Conservation (phyloP, 2,329 filamentous ascomycete species). For the Exserohilum rostratum region DNA sequence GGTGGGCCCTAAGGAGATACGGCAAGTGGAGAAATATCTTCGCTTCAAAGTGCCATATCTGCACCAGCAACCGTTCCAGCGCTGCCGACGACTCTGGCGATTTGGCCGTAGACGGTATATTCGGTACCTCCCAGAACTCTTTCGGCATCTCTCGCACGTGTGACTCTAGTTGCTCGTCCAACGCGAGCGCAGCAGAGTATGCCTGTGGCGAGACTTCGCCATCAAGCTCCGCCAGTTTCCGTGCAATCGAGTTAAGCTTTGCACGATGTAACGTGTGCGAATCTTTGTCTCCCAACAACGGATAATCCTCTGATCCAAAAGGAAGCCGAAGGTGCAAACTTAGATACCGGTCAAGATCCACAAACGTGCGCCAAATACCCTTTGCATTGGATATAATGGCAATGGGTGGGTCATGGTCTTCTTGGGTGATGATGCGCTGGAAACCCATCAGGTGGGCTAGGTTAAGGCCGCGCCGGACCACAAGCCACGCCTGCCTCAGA, state of each 20-base stretch:
- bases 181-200: conserved; percentile 39
- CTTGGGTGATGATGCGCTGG: conserved; percentile 40
- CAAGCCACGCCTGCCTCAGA: conserved; percentile 43
- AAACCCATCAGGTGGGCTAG: conserved; percentile 47
- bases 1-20: conserved; percentile 38
- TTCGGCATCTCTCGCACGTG: conserved; percentile 39
- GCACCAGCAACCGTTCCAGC: conserved; percentile 40
- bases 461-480: conserved; percentile 41
- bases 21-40: conserved; percentile 46
- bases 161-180: conserved; percentile 42
- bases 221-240: conserved; percentile 39
- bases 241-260: conserved; percentile 29
- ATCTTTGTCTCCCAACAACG: conserved; percentile 25
- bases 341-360: conserved; percentile 41
- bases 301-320: conserved; percentile 43
- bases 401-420: conserved; percentile 27
- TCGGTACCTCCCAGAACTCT: conserved; percentile 47
- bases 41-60: conserved; percentile 46
- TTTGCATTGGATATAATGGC: conserved; percentile 37
- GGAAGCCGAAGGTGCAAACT: conserved; percentile 45
- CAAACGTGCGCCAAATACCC: conserved; percentile 37
- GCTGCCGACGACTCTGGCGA: conserved; percentile 36
- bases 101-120: conserved; percentile 41
- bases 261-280: conserved; percentile 31
- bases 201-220: conserved; percentile 37